Evolutionary conservation across 2,329 filamentous ascomycete species (phyloP).

Genomic region (Verticillium nonalfalfae): DNA sequence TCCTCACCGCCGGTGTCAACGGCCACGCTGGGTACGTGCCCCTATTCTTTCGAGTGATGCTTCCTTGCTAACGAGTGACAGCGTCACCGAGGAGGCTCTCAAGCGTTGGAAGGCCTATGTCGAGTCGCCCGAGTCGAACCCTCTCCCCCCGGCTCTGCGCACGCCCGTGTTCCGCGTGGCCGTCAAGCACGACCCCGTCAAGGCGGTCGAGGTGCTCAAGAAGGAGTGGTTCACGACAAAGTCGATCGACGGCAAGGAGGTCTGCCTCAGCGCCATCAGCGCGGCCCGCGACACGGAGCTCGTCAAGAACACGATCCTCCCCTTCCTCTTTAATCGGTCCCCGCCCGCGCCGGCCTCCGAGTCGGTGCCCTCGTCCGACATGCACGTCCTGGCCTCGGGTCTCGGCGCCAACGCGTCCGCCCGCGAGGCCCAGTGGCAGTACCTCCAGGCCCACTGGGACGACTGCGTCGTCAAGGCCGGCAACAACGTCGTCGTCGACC

Average conservation of each 20-base stretch:
- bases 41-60: not conserved
- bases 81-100: slow-evolving; percentile 65
- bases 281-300: slow-evolving; percentile 63
- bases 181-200: slow-evolving; percentile 62
- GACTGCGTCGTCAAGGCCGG: slow-evolving; percentile 63
- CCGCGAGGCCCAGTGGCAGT: slow-evolving; percentile 75
- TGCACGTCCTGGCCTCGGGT: slow-evolving; percentile 72
- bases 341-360: slow-evolving; percentile 41
- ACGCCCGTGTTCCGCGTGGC: slow-evolving; percentile 74
- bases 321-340: slow-evolving; percentile 69
- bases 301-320: slow-evolving; percentile 58
- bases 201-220: slow-evolving; percentile 68
- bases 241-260: slow-evolving; percentile 86
- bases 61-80: slow-evolving; percentile 20
- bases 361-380: slow-evolving; percentile 77
- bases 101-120: slow-evolving; percentile 77
- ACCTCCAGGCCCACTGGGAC: slow-evolving; percentile 78
- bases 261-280: slow-evolving; percentile 71
- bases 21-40: slow-evolving; percentile 61
- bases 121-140: slow-evolving; percentile 57
- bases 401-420: slow-evolving; percentile 68
- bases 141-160: slow-evolving; percentile 78
- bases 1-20: slow-evolving; percentile 66
- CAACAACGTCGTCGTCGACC: slow-evolving; percentile 84
- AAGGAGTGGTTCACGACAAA: slow-evolving; percentile 78